Percentiles rank a stretch among this genome's conserved stretches.
phyloP scores from a whole-genome alignment of 164 flowering plant genomes.

The Berberis vulgaris region DNA sequence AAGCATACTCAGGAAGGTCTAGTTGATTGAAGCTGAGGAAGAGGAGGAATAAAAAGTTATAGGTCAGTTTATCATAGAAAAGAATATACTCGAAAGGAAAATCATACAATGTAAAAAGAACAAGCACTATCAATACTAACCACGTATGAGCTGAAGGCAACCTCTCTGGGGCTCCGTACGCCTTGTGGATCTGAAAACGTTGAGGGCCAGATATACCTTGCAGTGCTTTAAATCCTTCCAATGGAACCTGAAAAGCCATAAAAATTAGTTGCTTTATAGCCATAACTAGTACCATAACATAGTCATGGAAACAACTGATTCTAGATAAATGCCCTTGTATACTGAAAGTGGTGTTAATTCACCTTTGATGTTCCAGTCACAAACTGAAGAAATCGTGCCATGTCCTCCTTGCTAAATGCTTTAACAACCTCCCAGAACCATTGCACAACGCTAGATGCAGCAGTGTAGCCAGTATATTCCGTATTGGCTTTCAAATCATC shows the following conservation, averaged over 20 bases:
- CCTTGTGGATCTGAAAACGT: slow-evolving; percentile 94
- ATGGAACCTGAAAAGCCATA: slow-evolving; percentile 58
- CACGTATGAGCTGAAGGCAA: slow-evolving; percentile 98
- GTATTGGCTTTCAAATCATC: slow-evolving; percentile 84
- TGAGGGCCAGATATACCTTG: slow-evolving; percentile 98
- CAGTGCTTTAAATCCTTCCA: slow-evolving; percentile 91
- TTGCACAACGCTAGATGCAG: slow-evolving; percentile 64
- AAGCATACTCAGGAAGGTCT: slow-evolving; percentile 88
- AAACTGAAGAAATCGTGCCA: slow-evolving; percentile 87
- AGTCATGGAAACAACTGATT: no score
- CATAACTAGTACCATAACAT: no score
- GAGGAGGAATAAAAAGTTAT: not conserved
- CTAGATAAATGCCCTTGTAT: no score
- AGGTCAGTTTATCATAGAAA: not conserved
- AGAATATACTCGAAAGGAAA: no score
- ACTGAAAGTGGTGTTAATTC: not conserved
- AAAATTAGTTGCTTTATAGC: not conserved
- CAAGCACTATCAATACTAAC: slow-evolving; percentile 27
- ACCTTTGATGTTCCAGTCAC: slow-evolving; percentile 99
- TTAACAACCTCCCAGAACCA: slow-evolving; percentile 96
- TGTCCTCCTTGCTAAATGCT: slow-evolving; percentile 85
- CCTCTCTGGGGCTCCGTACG: slow-evolving; percentile 94
- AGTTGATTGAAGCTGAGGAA: slow-evolving; percentile 80
- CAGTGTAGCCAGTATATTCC: slow-evolving; percentile 78
- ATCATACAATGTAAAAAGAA: no score